These are phyloP conservation scores for Rhodomyrtus psidioides DNA, from an alignment of 441 rosid genomes.

Conservation along the genomic window DNA sequence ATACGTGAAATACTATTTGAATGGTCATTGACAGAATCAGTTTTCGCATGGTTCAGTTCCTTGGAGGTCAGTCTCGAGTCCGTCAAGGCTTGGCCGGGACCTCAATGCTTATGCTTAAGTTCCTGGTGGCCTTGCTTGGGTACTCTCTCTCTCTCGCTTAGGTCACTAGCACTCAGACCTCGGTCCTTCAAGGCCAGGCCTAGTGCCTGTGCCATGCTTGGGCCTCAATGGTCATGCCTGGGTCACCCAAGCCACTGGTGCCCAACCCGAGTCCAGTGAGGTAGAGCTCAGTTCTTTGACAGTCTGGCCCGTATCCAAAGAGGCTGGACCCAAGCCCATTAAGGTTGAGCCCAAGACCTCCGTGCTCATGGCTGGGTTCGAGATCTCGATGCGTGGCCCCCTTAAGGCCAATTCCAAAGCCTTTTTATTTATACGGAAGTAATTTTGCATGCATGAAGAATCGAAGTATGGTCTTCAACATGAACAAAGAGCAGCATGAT, in stretches of 20 bases:
- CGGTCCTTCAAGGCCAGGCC: no score
- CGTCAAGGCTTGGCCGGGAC: background rate
- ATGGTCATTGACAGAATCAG: no score
- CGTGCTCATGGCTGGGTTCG: accelerated
- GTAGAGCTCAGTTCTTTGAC: no score
- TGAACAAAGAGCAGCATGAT: background rate
- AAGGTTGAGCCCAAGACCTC: background rate
- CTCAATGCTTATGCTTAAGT: background rate
- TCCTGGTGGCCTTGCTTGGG: accelerated
- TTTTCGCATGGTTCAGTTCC: no score
- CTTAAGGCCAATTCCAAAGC: background rate
- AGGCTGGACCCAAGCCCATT: background rate
- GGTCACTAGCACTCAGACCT: background rate
- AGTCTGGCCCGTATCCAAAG: no score
- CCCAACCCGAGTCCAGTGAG: no score
- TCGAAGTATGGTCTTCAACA: background rate
- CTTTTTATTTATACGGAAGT: background rate
- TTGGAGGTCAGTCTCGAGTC: background rate
- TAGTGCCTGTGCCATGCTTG: no score
- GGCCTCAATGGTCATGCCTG: no score
- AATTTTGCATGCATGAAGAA: accelerated
- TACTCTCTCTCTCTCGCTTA: background rate
- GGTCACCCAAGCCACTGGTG: no score
- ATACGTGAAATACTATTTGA: no score
- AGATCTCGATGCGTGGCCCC: background rate